Conservation (phyloP, 345 rosid species). For the Boechera divaricarpa region DNA sequence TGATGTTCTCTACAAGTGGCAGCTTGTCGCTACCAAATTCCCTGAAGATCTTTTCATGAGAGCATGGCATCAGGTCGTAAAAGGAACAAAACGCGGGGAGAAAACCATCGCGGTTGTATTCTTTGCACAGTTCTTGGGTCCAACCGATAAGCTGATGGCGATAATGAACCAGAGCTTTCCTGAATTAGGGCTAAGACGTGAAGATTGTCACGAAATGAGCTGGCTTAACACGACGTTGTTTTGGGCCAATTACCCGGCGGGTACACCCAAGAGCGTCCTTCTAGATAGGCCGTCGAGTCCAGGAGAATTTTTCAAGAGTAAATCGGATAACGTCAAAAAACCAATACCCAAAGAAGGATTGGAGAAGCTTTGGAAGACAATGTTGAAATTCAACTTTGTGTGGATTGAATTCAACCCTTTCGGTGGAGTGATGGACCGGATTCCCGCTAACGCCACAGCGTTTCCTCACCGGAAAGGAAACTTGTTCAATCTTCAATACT, state of each 20-base stretch:
- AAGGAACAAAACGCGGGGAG: constrained; percentile 31
- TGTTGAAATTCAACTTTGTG: constrained; percentile 39
- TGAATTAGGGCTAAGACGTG: constrained; percentile 46
- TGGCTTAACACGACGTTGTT: constrained; percentile 49
- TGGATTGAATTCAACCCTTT: constrained; percentile 50
- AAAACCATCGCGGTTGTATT: constrained; percentile 45
- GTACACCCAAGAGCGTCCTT: constrained; percentile 37
- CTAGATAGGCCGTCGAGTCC: constrained; percentile 39
- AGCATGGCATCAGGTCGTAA: no score
- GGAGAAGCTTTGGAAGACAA: constrained; percentile 45
- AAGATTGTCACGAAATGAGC: constrained; percentile 50
- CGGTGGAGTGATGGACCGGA: constrained; percentile 57
- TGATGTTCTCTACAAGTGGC: no score
- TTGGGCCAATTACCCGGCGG: constrained; percentile 40
- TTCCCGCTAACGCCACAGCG: constrained; percentile 47
- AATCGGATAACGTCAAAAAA: constrained; percentile 47
- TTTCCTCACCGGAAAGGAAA: constrained; percentile 60
- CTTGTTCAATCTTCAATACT: constrained; percentile 47
- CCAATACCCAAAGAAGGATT: constrained; percentile 39
- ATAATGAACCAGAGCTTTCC: constrained; percentile 43
- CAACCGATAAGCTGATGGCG: constrained; percentile 32
- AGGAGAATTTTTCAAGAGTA: constrained; percentile 44
- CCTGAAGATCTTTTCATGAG: no score
- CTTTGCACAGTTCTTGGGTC: constrained; percentile 50
- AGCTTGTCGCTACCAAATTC: no score